These are phyloP conservation scores for Penicillium salamii DNA, from an alignment of 495 filamentous ascomycete species.

Conservation along the genomic window DNA sequence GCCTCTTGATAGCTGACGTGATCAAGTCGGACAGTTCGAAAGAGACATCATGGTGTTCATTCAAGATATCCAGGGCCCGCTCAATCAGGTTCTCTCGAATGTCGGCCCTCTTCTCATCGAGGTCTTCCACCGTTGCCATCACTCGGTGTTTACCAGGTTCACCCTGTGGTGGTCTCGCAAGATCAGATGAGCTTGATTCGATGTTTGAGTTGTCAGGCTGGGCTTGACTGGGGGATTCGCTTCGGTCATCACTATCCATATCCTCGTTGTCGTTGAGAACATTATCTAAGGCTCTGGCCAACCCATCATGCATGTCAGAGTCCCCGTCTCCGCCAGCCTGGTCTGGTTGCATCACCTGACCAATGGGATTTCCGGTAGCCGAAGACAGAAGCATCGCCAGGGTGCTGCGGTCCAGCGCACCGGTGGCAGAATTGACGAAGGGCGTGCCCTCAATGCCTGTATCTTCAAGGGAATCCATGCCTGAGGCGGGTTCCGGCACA, in stretches of 20 bases:
- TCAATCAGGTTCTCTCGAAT: constrained; percentile 80
- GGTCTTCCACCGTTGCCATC: constrained; percentile 69
- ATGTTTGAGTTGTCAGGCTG: constrained; percentile 11
- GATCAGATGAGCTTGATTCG: constrained; percentile 19
- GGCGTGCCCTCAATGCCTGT: constrained; percentile 19
- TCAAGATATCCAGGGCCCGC: constrained; percentile 83
- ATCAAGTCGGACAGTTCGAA: constrained; percentile 91
- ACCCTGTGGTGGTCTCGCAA: constrained; percentile 10
- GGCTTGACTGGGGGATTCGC: constrained; percentile 20
- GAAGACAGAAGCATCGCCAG: constrained; percentile 41
- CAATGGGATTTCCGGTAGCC: constrained; percentile 25
- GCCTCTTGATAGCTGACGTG: constrained; percentile 67
- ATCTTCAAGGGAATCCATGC: constrained; percentile 32
- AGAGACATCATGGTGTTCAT: constrained; percentile 81
- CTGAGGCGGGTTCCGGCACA: constrained; percentile 25
- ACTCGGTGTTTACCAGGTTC: constrained; percentile 31
- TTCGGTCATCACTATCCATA: constrained; percentile 22
- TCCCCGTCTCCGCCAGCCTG: constrained; percentile 23
- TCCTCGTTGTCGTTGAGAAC: constrained; percentile 34
- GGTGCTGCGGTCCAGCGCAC: constrained; percentile 28
- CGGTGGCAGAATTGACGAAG: constrained; percentile 20
- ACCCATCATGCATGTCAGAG: constrained; percentile 28
- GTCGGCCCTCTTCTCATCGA: constrained; percentile 71
- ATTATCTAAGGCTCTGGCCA: constrained; percentile 36
- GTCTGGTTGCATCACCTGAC: constrained; percentile 20